Base-by-base conservation (phyloP, 2,329 filamentous ascomycete species). In the Ophiostoma sp. region DNA sequence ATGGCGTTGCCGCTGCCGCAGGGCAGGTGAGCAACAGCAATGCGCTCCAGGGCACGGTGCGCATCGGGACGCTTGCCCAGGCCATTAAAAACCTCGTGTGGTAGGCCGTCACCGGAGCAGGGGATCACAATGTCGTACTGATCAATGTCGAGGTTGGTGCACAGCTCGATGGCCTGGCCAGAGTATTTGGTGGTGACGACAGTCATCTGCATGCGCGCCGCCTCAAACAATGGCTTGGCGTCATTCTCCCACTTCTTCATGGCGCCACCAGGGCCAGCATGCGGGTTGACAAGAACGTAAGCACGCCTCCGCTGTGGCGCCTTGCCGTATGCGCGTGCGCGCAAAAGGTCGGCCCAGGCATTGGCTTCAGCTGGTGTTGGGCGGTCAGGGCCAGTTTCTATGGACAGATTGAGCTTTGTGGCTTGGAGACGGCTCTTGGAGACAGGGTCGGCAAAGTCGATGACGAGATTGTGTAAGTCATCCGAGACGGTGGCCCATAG, bases 1-100 rank as follows among this genome's bases (percentile, higher is more conserved):
- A 98, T 91, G 31, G 92, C 95, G 78, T 99, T 99, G 6, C 95
- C 95, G 67, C 92, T 95, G 17, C 95, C 95, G 77, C 94, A 96
- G 1, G 95, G 95, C 48, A 99, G 84, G 76, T 97, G 92, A 31
- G 89, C 90, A 1, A 99, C 88, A 0, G 95, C 92, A 17, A 98
- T 81, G 76, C 89, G 91, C 31, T 84, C 81, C 72, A 99, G 81
- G 0, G 94, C 95, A 70, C 85, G 85, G 41, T 84, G 83, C 27
- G 93, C 93, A 79, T 97, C 91, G 4, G 84, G 77, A 54, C 93
- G 89, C 79, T 88, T 90, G 17, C 87, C 93, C 41, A 99, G 81
- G 0, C 95, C 95, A 77, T 99, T 98, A 82, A 97, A 97, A 10
- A 97, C 90, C 79, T 99, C 95, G 77, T 97, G 90, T 0, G 93